Evolutionary conservation across 2,329 filamentous ascomycete species (phyloP), one percentile per base, ranked within the genome.

Genomic region (Colletotrichum sp.): DNA sequence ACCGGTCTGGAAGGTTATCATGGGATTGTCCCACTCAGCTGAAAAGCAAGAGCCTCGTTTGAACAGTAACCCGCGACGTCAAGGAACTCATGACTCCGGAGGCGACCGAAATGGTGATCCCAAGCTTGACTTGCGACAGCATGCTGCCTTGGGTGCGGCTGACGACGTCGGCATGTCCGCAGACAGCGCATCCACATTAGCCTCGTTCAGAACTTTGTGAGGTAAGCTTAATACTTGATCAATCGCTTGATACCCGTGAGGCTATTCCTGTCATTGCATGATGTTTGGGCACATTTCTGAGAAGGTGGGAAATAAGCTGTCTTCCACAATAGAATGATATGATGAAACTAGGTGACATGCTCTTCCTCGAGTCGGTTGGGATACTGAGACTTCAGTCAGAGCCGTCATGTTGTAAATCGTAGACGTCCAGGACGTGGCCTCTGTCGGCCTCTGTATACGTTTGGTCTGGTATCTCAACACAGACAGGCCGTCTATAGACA

Each of bases 1-100:
- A 63, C 59, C 59, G 59, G 59, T 63, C 59, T 61, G 43, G 43
- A 52, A 52, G 43, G 43, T 52, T 13, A 52, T 52, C 43, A 24
- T 52, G 43, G 43, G 43, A 52, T 52, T 18, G 43, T 52, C 43
- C 43, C 43, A 52, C 43, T 13, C 43, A 21, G 43, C 43, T 52
- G 10, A 9, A 52, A 21, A 52, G 43, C 43, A 21, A 21, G 43
- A 52, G 43, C 43, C 43, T 52, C 43, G 43, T 21, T 52, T 13
- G 3, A 7, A 52, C n/a, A 52, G 43, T 52, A 7, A 52, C 4
- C 43, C 43, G 43, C n/a, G 43, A 52, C 43, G 43, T 52, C 43
- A 21, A 52, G 43, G 12, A 52, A 9, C 10, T 52, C 43, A 52
- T 52, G 43, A 52, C 43, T 52, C 43, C 7, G n/a, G 43, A 21